Conservation (phyloP, 2,329 filamentous ascomycete species). For the Ceratocystis diversiconidia region DNA sequence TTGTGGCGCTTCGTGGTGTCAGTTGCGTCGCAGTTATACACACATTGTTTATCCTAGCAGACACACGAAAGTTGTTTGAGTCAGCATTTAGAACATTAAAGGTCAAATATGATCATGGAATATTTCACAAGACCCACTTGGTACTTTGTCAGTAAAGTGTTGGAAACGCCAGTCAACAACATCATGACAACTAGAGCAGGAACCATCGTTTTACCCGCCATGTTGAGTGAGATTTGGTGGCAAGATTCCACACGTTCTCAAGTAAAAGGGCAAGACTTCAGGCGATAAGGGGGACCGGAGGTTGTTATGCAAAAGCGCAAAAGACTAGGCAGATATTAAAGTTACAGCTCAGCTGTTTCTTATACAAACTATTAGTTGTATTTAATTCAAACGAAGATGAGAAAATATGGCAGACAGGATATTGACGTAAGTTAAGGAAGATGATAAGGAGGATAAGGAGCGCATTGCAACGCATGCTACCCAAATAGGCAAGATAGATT, state of each 20-base stretch:
- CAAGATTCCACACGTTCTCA: not conserved
- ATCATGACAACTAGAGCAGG: conserved; percentile 90
- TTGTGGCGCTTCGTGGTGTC: conserved; percentile 50
- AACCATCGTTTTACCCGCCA: conserved; percentile 59
- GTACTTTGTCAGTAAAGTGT: conserved; percentile 92
- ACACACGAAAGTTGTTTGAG: not conserved
- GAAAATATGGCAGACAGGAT: no score
- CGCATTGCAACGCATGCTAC: no score
- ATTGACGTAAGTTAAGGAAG: no score
- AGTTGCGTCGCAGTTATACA: conserved; percentile 66
- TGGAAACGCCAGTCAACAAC: conserved; percentile 90
- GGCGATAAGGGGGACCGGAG: not conserved
- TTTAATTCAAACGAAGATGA: no score
- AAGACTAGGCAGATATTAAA: not conserved
- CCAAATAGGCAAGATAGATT: no score
- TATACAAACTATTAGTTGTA: no score
- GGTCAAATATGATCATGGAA: not conserved
- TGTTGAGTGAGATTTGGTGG: conserved; percentile 26
- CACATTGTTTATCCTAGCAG: conserved; percentile 82
- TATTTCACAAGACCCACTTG: conserved; percentile 44
- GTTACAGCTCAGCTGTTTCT: no score
- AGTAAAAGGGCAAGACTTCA: not conserved
- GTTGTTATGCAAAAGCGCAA: not conserved
- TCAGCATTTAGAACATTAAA: not conserved
- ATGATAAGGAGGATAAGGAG: no score